Conservation (phyloP, 306 rosid species). For the Prunus persica region Prunus_persica_NCBIv2 NC_034014.1:19941001-19941500, state of each 20-base stretch:
- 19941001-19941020: not conserved
- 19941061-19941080: not conserved
- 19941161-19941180: not conserved
- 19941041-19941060: not conserved
- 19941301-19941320: no score
- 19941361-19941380: no score
- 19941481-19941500: no score
- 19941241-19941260: not conserved
- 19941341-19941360: no score
- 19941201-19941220: not conserved
- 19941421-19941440: no score
- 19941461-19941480: no score
- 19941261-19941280: not conserved
- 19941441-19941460: no score
- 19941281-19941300: not conserved
- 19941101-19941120: not conserved
- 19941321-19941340: no score
- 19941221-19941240: not conserved
- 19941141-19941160: not conserved
- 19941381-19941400: no score
- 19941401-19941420: no score
- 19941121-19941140: not conserved
- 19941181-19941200: not conserved
- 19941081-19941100: not conserved
- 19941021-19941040: not conserved